These are phyloP conservation scores for Chalciporus piperatus DNA, from an alignment of 768 basidiomycete genomes.

Conservation along the genomic window DNA sequence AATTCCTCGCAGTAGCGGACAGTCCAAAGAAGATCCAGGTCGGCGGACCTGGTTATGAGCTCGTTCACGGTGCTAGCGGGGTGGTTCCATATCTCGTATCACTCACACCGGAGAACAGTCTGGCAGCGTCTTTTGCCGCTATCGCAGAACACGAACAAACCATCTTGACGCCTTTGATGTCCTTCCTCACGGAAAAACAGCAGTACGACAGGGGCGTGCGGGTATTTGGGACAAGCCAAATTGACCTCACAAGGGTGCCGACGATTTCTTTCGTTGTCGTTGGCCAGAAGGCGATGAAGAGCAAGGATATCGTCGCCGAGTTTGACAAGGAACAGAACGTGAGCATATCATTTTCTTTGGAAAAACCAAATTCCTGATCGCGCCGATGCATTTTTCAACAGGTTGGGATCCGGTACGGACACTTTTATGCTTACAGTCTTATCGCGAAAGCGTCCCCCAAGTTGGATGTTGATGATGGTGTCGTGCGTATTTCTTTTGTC, in stretches of 20 bases:
- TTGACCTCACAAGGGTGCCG: conserved; percentile 49
- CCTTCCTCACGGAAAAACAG: conserved; percentile 48
- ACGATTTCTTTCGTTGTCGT: conserved; percentile 72
- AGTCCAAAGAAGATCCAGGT: conserved; percentile 64
- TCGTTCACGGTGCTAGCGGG: conserved; percentile 57
- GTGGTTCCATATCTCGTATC: conserved; percentile 63
- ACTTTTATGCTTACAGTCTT: conserved; percentile 74
- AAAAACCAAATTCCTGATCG: neutral
- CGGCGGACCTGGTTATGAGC: conserved; percentile 75
- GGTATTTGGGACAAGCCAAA: conserved; percentile 59
- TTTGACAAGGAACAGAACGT: conserved; percentile 68
- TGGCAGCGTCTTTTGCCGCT: conserved; percentile 52
- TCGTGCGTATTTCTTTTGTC: conserved; percentile 72
- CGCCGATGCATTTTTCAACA: conserved; percentile 27
- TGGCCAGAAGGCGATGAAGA: conserved; percentile 53
- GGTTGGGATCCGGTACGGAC: conserved; percentile 78
- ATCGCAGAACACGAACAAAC: conserved; percentile 62
- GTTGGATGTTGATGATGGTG: conserved; percentile 59
- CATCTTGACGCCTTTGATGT: conserved; percentile 52
- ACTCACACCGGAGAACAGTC: conserved; percentile 46
- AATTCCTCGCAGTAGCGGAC: conserved; percentile 54
- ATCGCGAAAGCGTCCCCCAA: conserved; percentile 52
- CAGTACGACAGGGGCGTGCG: conserved; percentile 59
- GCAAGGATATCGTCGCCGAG: conserved; percentile 57
- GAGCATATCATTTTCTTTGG: conserved; percentile 25